phyloP scores from a whole-genome alignment of 495 filamentous ascomycete genomes.

The Talaromyces trachyspermus region DNA sequence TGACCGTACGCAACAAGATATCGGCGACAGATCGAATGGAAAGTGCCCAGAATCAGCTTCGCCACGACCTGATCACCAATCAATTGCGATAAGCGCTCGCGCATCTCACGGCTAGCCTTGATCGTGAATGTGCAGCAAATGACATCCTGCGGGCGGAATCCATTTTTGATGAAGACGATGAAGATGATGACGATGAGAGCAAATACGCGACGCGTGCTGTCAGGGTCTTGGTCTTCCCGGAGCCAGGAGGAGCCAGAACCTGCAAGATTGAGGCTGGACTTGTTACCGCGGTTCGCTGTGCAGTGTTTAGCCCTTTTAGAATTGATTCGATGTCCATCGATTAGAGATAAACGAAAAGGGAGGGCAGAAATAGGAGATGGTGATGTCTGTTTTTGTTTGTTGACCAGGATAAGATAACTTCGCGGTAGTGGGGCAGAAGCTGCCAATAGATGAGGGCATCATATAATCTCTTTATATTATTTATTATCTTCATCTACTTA shows the following conservation, averaged over 20 bases:
- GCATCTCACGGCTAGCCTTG: slow-evolving; percentile 96
- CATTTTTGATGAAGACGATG: slow-evolving; percentile 21
- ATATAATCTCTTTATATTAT: too few relatives aligned
- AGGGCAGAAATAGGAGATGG: background rate
- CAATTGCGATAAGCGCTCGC: slow-evolving; percentile 69
- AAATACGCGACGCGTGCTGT: slow-evolving; percentile 92
- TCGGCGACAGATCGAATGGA: slow-evolving; percentile 85
- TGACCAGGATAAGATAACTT: too few relatives aligned
- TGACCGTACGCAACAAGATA: slow-evolving; percentile 84
- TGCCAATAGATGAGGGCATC: too few relatives aligned
- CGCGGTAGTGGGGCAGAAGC: too few relatives aligned
- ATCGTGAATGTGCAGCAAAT: slow-evolving; percentile 97
- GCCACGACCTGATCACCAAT: slow-evolving; percentile 71
- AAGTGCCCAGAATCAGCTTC: slow-evolving; percentile 83
- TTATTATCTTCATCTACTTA: too few relatives aligned
- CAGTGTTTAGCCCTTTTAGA: slow-evolving; percentile 71
- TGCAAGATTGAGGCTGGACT: slow-evolving; percentile 73
- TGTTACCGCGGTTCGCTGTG: slow-evolving; percentile 79
- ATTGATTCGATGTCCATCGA: slow-evolving; percentile 38
- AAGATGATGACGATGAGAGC: slow-evolving; percentile 52
- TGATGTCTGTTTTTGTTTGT: too few relatives aligned
- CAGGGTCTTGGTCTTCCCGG: slow-evolving; percentile 94
- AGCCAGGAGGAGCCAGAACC: slow-evolving; percentile 80
- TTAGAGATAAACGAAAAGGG: slow-evolving; percentile 9
- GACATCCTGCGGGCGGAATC: slow-evolving; percentile 81